Evolutionary conservation across 148 eudicot genomes (phyloP), one percentile per base, ranked within the genome.

Genomic region (Limonium bicolor): DNA sequence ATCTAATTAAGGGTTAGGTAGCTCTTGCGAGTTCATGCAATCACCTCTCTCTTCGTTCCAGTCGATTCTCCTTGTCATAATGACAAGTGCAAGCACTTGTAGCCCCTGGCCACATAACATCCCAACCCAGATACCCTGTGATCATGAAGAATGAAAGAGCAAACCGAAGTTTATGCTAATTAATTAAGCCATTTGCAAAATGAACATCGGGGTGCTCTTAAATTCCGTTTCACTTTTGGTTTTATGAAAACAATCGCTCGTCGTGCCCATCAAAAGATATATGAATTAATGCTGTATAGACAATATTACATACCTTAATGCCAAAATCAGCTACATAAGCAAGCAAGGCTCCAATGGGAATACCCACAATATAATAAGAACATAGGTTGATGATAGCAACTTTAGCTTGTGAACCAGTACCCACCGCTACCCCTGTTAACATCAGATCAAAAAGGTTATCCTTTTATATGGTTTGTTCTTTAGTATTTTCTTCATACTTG

Each of bases 341-440:
- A 13, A 68, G 73, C 24, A 59, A 27, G 36, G 28, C 28, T 44
- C 73, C 73, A 26, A 68, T 7, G 2, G 73, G 73, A 27, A 63
- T 6, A 6, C 73, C 73, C 24, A 68, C 54, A 21, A 49, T 7
- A 37, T 63, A 63, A 38, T 51, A 68, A 31, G 69, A 63, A 8
- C 51, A 24, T 2, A 68, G 20, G 26, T 68, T 68, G 3, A 63
- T 44, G 26, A 54, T 41, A 14, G 73, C 69, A 10, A 63, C 69
- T 27, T 50, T 68, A 1, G 50, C 47, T 15, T 63, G 73, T 27
- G 56, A 34, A 13, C 73, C 73, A 1, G 58, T 43, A 26, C 73
- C 73, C 4, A 68, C 45, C 5, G 73, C 73, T 54, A 68, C 73
- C 41, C 73, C 73, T 68, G 51, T 32, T n/a, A 2, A 24, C 25